These are phyloP conservation scores for Trichoderma lentiforme DNA, from an alignment of 2,329 filamentous ascomycete genomes.

Conservation along the genomic window DNA sequence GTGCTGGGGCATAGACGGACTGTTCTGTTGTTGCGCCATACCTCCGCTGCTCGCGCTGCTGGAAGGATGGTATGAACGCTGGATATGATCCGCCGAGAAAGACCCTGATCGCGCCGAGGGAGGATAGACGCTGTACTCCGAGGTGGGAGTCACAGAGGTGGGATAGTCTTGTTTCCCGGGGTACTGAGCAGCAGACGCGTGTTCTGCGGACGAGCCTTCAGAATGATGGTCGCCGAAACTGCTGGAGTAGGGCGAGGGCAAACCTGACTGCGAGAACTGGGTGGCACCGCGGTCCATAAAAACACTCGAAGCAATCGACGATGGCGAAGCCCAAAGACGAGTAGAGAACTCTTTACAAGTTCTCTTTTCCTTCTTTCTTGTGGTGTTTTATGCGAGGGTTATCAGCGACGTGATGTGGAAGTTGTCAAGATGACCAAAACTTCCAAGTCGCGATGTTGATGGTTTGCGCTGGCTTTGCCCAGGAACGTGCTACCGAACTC, in stretches of 20 bases:
- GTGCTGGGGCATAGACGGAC: slow-evolving; percentile 89
- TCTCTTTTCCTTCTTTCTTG: not conserved
- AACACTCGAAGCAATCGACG: slow-evolving; percentile 17
- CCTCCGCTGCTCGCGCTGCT: slow-evolving; percentile 71
- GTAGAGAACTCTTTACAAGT: slow-evolving; percentile 4
- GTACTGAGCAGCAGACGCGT: slow-evolving; percentile 89
- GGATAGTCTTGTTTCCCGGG: slow-evolving; percentile 76
- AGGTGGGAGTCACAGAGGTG: slow-evolving; percentile 77
- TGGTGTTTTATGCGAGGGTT: not conserved
- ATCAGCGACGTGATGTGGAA: slow-evolving; percentile 17
- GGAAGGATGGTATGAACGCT: slow-evolving; percentile 78
- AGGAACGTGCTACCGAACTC: slow-evolving; percentile 34
- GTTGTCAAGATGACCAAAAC: slow-evolving; percentile 25
- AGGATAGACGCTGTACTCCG: slow-evolving; percentile 81
- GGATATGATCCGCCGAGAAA: slow-evolving; percentile 84
- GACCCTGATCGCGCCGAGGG: slow-evolving; percentile 73
- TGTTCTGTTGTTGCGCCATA: slow-evolving; percentile 97
- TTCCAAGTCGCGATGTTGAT: slow-evolving; percentile 31
- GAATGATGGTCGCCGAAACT: slow-evolving; percentile 68
- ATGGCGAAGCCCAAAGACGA: slow-evolving; percentile 11
- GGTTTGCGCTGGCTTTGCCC: slow-evolving; percentile 31
- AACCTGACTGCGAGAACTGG: slow-evolving; percentile 86
- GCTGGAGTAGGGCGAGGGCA: slow-evolving; percentile 69
- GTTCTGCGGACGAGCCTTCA: slow-evolving; percentile 87
- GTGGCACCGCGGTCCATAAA: slow-evolving; percentile 62